Evolutionary conservation across 371 early-diverging fungal species (phyloP).

Genomic region (Ecytonucleospora hepatopenaei): DNA sequence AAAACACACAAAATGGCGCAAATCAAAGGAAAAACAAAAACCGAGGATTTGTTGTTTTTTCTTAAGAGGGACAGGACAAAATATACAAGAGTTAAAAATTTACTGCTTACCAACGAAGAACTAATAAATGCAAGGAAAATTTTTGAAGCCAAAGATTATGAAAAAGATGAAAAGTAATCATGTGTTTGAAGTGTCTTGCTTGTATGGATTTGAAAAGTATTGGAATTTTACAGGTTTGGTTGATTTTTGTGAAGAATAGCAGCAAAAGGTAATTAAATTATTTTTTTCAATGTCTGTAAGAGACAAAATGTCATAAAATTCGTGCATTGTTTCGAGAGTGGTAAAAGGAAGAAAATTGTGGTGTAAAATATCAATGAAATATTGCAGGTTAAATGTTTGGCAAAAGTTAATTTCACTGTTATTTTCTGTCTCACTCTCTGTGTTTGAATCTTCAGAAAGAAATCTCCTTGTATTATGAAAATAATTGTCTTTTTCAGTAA

Average conservation of each 20-base stretch:
- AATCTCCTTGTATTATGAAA: no score
- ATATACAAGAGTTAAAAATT: slow-evolving; percentile 79
- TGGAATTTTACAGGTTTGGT: background rate
- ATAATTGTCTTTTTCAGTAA: no score
- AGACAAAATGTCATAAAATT: background rate
- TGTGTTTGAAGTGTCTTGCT: background rate
- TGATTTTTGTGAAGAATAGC: background rate
- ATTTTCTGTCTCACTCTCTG: no score
- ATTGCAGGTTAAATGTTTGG: background rate
- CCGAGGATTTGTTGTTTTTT: slow-evolving; percentile 78
- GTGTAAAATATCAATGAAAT: background rate
- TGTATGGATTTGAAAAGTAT: no score
- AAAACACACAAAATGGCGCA: slow-evolving; percentile 48
- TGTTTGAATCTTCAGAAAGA: no score
- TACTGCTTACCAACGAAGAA: slow-evolving; percentile 80
- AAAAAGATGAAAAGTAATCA: slow-evolving; percentile 46
- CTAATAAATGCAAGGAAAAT: slow-evolving; percentile 67
- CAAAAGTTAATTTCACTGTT: no score
- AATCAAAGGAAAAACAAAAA: slow-evolving; percentile 63
- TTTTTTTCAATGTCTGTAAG: background rate
- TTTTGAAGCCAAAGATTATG: slow-evolving; percentile 55
- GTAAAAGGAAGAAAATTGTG: background rate
- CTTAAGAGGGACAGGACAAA: slow-evolving; percentile 82
- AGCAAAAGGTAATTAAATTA: background rate
- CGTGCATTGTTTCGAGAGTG: background rate